phyloP scores from a whole-genome alignment of 768 basidiomycete species.

The Rhodotorula kratochvilovae region DNA sequence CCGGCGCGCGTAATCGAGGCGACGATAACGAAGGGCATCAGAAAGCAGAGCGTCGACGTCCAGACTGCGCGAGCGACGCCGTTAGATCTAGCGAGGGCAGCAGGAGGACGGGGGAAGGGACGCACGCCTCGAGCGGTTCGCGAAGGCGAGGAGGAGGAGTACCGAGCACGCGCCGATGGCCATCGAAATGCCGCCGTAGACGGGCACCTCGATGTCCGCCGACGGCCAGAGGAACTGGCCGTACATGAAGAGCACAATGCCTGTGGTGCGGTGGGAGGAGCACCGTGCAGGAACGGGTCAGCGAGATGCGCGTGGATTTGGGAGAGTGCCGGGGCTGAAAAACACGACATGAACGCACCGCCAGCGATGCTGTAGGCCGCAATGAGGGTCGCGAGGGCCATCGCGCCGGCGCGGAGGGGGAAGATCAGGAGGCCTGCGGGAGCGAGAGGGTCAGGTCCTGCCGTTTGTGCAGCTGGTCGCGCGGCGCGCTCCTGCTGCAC shows the following conservation, averaged over 20 bases:
- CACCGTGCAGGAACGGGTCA: no score
- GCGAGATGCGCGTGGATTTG: no score
- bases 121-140: slow-evolving; percentile 30
- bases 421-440: slow-evolving; percentile 27
- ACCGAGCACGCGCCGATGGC: slow-evolving; percentile 5
- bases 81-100: slow-evolving; percentile 1
- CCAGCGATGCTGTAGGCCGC: slow-evolving; percentile 29
- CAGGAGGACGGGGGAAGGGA: not conserved
- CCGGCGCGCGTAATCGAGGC: slow-evolving; percentile 22
- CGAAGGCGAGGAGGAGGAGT: slow-evolving; percentile 21
- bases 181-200: slow-evolving; percentile 36
- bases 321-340: no score
- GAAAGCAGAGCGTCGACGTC: slow-evolving; percentile 4
- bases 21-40: slow-evolving; percentile 14
- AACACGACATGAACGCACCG: not conserved
- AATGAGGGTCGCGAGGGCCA: slow-evolving; percentile 25
- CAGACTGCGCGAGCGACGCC: not conserved
- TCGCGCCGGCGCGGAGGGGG: slow-evolving; percentile 28
- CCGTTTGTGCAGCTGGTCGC: not conserved
- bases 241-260: slow-evolving; percentile 29
- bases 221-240: slow-evolving; percentile 25
- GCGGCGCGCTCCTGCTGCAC: no score
- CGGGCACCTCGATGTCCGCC: slow-evolving; percentile 1
- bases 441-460: not conserved
- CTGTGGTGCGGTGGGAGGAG: not conserved